Percentiles rank a stretch among this genome's conserved stretches.
phyloP scores from a whole-genome alignment of 495 filamentous ascomycete genomes.

The Aeminium ludgeri region DNA sequence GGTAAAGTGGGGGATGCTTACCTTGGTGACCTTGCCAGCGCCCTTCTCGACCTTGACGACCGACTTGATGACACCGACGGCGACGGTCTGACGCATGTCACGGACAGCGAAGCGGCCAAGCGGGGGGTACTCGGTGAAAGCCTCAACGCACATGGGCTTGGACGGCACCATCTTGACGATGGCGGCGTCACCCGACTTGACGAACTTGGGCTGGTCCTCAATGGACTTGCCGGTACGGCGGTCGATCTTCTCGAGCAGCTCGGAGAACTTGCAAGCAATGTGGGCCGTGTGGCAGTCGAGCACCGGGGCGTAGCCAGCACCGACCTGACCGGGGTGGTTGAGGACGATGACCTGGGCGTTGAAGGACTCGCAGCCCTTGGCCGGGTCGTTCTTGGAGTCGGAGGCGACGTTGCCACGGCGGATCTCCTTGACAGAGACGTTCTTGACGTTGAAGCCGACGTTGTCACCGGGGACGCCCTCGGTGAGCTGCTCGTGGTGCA shows the following conservation, averaged over 20 bases:
- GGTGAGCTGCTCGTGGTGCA: slow-evolving; percentile 98
- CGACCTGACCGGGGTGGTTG: slow-evolving; percentile 99
- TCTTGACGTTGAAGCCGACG: slow-evolving; percentile 99
- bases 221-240: slow-evolving; percentile 98
- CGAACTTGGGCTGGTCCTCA: slow-evolving; percentile 84
- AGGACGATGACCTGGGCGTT: slow-evolving; percentile 99
- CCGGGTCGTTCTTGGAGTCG: slow-evolving; percentile 99
- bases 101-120: slow-evolving; percentile 59
- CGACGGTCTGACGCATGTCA: slow-evolving; percentile 53
- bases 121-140: slow-evolving; percentile 98
- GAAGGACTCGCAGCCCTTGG: slow-evolving; percentile 76
- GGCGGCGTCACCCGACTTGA: slow-evolving; percentile 99
- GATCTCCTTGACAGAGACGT: slow-evolving; percentile 99
- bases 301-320: slow-evolving; percentile 95
- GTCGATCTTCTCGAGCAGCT: slow-evolving; percentile 99
- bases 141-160: slow-evolving; percentile 99
- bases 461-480: slow-evolving; percentile 98
- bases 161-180: slow-evolving; percentile 99
- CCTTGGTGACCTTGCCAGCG: slow-evolving; percentile 60
- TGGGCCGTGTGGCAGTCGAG: slow-evolving; percentile 99
- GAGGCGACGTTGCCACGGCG: slow-evolving; percentile 98
- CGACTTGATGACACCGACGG: slow-evolving; percentile 47
- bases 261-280: slow-evolving; percentile 99
- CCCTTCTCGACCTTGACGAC: slow-evolving; percentile 61
- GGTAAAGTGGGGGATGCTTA: neutral